Evolutionary conservation across 108 stramenopile species (phyloP), one percentile per base, ranked within the genome.

Genomic region (Chaetoceros tenuissimus): DNA sequence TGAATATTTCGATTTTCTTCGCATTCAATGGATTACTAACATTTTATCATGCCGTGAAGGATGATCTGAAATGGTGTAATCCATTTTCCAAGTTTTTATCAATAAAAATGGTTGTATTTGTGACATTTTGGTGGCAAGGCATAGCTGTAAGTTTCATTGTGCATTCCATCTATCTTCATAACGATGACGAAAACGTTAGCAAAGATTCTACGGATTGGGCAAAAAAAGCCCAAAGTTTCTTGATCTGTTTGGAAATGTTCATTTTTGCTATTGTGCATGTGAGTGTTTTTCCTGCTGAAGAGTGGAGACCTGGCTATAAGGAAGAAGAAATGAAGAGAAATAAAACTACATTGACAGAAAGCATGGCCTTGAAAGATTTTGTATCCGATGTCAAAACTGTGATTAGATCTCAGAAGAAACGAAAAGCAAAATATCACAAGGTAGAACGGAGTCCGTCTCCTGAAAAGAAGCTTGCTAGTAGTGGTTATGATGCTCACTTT

Each of bases 191-290:
- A 22, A 60, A 55, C 48, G 43, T 34, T n/a, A 72, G 69, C 48
- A 51, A 63, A 44, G 56, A 60, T 30, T 28, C 47, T 13, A 48
- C 65, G 7, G 60, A 72, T 21, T 51, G 54, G 8, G 69, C 70
- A 1, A 48, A 54, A 7, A 62, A 71, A 53, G 76, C 77, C 53
- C 88, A 90, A 67, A 82, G 84, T 61, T 79, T 92, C 48, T 62
- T 95, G 59, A 95, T 95, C 60, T 95, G 94, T 70, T 62, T 92
- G 22, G 94, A 95, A 68, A 95, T 95, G 94, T 63, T 95, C 19
- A 79, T 92, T 46, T 84, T 87, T 20, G 58, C 77, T 2, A 71
- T 89, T 23, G 84, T 85, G 18, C 94, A 95, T 48, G 84, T 84
- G 66, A 89, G 85, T 69, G 87, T 94, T 3, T 94, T 94, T 64